Base-by-base conservation (phyloP, 2,329 filamentous ascomycete genomes). In the Pseudogymnoascus sp. region DNA sequence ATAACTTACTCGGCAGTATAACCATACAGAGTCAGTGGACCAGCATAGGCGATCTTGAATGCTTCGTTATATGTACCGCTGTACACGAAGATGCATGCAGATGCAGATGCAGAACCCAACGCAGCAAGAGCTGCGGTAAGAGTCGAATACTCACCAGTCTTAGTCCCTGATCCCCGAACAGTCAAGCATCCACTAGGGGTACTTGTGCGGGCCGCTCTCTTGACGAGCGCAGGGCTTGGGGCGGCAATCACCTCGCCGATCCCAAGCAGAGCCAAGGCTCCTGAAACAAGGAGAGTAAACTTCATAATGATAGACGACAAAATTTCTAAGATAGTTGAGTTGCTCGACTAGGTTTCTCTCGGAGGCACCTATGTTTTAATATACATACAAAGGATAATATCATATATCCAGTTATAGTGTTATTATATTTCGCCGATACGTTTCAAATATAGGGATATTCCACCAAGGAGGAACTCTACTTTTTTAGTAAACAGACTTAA, bases 61-160 rank as follows among this genome's bases (percentile, higher is more conserved):
- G 76, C 72, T 69, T 84, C 82, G 22, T 74, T 73, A 74, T 85
- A 84, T 41, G 79, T 83, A 2, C 82, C 82, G 35, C 77, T 72
- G 66, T 81, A 72, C 68, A 84, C 81, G 73, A 83, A 83, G 71
- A 84, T 82, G 63, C 74, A 78, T 64, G 82, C 62, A 19, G 46
- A 56, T 53, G 41, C 40, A 6, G 63, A 62, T 43, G 64, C 64
- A 8, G 62, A 62, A n/a, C 65, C 63, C 33, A 67, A 43, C 4
- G 61, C 65, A 22, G 63, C 41, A 26, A 64, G 38, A 33, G 64
- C 65, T 19, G 56, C 43, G 12, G 37, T 59, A 14, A 67, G 19
- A 7, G 64, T 64, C 7, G 60, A 40, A 28, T 66, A 67, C 37
- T 65, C 53, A 11, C 64, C 62, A 31, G 62, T 60, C 24, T 22